Conservation (phyloP, 192 early-diverging fungal genomes). For the Phycomyces blakesleeanus region DNA sequence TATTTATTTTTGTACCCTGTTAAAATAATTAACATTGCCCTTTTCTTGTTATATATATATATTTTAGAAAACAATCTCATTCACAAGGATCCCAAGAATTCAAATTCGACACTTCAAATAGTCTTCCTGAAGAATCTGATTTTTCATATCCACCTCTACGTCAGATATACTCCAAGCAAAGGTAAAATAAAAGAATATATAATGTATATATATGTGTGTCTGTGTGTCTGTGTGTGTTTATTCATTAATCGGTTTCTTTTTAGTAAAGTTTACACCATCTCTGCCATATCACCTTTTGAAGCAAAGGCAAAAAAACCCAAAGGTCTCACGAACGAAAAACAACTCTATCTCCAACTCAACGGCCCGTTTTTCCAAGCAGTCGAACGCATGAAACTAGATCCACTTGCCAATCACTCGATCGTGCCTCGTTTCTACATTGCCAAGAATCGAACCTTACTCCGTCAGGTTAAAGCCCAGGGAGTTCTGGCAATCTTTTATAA, state of each 20-base stretch:
- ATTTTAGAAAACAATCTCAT: constrained; percentile 9
- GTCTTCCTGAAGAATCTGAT: constrained; percentile 29
- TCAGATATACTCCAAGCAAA: constrained; percentile 24
- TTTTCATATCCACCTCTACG: constrained; percentile 27
- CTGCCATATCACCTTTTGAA: constrained; percentile 27
- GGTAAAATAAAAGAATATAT: too few species aligned
- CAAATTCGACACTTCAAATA: constrained; percentile 20
- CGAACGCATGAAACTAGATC: constrained; percentile 24
- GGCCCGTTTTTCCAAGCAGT: constrained; percentile 29
- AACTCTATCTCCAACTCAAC: constrained; percentile 27
- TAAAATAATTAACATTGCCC: too few species aligned
- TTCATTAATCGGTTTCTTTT: not conserved
- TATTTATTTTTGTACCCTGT: not conserved
- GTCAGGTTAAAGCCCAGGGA: constrained; percentile 24
- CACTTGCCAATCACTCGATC: constrained; percentile 15
- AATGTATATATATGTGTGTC: too few species aligned
- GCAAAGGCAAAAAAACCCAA: constrained; percentile 24
- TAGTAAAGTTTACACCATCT: constrained; percentile 27
- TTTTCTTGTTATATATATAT: too few species aligned
- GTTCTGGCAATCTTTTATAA: constrained; percentile 31
- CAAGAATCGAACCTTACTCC: constrained; percentile 36
- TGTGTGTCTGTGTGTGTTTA: too few species aligned
- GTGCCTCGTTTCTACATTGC: constrained; percentile 36
- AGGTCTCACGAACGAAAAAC: constrained; percentile 27
- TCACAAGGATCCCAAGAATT: constrained; percentile 12